phyloP scores from a whole-genome alignment of 106 monocot genomes.

The Acanthochlamys bracteata region DNA sequence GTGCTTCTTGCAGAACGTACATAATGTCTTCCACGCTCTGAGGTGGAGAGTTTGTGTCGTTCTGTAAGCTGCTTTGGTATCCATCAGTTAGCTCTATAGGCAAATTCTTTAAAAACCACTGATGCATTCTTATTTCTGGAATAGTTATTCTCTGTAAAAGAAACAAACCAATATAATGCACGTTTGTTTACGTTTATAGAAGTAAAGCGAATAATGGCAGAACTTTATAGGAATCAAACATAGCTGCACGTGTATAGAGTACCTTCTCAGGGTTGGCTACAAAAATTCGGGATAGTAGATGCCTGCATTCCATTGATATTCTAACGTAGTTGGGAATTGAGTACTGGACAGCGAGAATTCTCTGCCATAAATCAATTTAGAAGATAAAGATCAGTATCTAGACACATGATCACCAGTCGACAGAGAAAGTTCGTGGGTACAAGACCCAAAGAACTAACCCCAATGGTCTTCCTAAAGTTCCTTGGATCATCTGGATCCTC shows the following conservation, averaged over 20 bases:
- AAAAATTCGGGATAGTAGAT: constrained; percentile 58
- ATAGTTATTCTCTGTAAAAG: constrained; percentile 60
- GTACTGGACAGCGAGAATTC: constrained; percentile 64
- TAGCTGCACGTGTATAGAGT: no score
- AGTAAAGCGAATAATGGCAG: no score
- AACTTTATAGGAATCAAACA: no score
- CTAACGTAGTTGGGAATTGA: constrained; percentile 55
- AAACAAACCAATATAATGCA: no score
- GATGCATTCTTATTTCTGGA: constrained; percentile 54
- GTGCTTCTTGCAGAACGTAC: constrained; percentile 58
- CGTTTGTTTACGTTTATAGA: no score
- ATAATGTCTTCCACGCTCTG: constrained; percentile 53
- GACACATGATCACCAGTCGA: neutral
- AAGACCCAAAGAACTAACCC: constrained; percentile 25
- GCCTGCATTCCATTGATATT: constrained; percentile 45
- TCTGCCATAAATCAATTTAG: constrained; percentile 33
- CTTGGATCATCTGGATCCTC: constrained; percentile 74
- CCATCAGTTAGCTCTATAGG: constrained; percentile 55
- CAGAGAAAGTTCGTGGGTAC: neutral
- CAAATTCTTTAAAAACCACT: constrained; percentile 66
- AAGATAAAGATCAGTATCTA: no score
- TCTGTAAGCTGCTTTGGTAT: constrained; percentile 13
- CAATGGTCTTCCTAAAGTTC: constrained; percentile 70
- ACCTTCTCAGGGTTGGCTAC: constrained; percentile 43
- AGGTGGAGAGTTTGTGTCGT: constrained; percentile 9